Evolutionary conservation across 352 stramenopile species (phyloP).

Genomic region (Phytophthora cactorum): DNA sequence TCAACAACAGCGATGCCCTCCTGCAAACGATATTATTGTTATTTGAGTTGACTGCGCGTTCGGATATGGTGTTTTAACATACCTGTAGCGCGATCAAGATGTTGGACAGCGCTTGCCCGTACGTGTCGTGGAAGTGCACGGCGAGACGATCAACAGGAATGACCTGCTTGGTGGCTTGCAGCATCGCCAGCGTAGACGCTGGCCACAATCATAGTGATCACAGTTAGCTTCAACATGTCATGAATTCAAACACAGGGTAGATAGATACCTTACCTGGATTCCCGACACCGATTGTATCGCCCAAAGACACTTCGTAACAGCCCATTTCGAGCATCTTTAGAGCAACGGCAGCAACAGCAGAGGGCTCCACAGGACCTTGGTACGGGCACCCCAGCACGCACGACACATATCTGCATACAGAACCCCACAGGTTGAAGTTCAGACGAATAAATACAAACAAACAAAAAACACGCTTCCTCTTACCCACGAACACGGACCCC

Average conservation of each 20-base stretch:
- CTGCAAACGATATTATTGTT: conserved; percentile 42
- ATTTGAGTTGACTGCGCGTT: conserved; percentile 3
- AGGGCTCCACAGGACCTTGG: conserved; percentile 88
- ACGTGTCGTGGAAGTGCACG: conserved; percentile 98
- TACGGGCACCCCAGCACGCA: conserved; percentile 98
- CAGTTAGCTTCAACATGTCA: neutral
- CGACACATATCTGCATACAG: conserved; percentile 89
- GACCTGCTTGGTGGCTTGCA: conserved; percentile 75
- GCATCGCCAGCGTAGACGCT: conserved; percentile 87
- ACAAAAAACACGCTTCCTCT: neutral
- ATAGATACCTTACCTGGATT: conserved; percentile 68
- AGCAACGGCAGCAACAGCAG: conserved; percentile 84
- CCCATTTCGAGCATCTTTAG: conserved; percentile 92
- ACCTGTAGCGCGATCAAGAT: conserved; percentile 92
- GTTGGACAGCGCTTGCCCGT: conserved; percentile 96
- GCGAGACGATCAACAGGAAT: conserved; percentile 90
- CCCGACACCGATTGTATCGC: conserved; percentile 94
- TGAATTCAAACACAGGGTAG: neutral
- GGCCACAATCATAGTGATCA: conserved; percentile 5
- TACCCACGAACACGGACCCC: conserved; percentile 92
- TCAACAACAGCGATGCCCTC: conserved; percentile 94
- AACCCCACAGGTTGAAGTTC: neutral
- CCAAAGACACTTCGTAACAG: conserved; percentile 95
- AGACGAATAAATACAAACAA: neutral
- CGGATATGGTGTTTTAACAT: conserved; percentile 4